Conservation (phyloP, 371 early-diverging fungal genomes). For the Apophysomyces variabilis region DNA sequence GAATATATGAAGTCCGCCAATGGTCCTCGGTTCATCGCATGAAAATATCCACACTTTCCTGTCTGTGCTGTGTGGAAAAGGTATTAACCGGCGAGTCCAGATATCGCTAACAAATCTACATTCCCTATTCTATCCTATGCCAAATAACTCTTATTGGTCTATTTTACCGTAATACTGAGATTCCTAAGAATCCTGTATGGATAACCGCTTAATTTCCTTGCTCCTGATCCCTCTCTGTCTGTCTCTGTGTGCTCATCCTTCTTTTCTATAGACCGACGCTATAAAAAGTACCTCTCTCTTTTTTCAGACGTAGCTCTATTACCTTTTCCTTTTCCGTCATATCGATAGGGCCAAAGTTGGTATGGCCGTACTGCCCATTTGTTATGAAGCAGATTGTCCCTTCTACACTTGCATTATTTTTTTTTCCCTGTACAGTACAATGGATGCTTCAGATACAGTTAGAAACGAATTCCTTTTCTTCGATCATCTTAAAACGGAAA, state of each 20-base stretch:
- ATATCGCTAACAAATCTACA: no score
- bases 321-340: no score
- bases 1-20: no score
- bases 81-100: neutral
- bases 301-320: neutral
- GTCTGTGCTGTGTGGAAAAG: neutral
- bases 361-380: no score
- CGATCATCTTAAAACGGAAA: no score
- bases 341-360: no score
- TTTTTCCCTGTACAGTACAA: no score
- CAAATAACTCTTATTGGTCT: neutral
- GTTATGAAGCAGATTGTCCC: no score
- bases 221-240: neutral
- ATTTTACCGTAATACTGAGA: neutral
- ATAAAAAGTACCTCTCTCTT: neutral
- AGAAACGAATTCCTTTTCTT: no score
- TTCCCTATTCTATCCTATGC: neutral
- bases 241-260: neutral
- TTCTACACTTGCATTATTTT: no score
- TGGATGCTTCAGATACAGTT: no score
- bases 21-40: neutral
- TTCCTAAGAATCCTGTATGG: neutral
- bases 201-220: neutral
- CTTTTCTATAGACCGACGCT: neutral
- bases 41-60: neutral